Evolutionary conservation across 805 yeast species (phyloP), one percentile per base, ranked within the genome.

Genomic region (Saccharomycopsis babjevae): DNA sequence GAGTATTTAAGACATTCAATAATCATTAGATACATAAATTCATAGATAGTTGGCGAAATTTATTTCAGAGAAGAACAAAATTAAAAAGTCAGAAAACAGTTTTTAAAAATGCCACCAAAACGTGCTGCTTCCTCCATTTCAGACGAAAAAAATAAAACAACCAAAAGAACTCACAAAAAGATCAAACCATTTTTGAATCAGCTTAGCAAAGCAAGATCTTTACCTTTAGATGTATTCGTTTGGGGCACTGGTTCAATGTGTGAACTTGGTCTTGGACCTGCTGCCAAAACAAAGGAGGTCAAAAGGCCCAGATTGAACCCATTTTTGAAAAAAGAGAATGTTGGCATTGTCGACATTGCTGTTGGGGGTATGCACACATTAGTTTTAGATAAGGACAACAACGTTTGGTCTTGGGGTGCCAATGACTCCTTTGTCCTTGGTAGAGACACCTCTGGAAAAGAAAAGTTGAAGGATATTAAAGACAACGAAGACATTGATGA

Each of bases 161-260:
- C 28, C 5, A 46, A 22, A 46, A 46, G 32, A 18, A 32, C 34
- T 46, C 25, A 22, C 30, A 60, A 56, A 54, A 62, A 62, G 52
- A 5, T 34, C 34, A 43, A 71, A 71, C 3, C 61, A 68, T 74
- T 73, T 32, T 73, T 71, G 68, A 88, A 88, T 0, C 88, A 89
- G 2, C 81, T 66, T 36, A 75, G 74, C 0, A 89, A 83, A 8
- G 93, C 89, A 1, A 80, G 76, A 65, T 66, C 77, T 1, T 74
- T 76, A 30, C 79, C 81, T 22, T 74, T 93, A 59, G 94, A 91
- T 69, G 78, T 94, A 2, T 93, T 88, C 70, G 96, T 89, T 42
- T 94, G 96, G 88, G 99, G 99, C 50, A 83, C 96, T 1, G 99
- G 99, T 1, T 85, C 96, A 0, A 93, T 94, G 94, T 91, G 97